These are phyloP conservation scores for Chalciporus chontae DNA, from an alignment of 768 basidiomycete genomes.

Conservation along the genomic window DNA sequence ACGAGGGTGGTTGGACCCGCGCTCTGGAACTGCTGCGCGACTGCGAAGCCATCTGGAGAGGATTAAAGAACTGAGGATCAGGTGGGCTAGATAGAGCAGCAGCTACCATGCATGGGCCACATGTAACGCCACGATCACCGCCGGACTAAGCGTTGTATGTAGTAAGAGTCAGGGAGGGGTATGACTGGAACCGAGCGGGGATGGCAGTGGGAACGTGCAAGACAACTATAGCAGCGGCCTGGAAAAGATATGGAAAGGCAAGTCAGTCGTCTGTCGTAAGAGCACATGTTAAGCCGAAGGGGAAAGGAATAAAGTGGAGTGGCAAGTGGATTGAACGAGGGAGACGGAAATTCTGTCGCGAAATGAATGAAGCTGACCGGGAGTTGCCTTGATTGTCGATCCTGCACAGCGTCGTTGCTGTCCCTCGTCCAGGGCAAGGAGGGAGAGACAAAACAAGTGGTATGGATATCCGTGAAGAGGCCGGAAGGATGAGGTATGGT, in stretches of 20 bases:
- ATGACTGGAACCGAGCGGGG: constrained; percentile 7
- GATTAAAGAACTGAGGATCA: constrained; percentile 37
- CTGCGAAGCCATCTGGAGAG: constrained; percentile 46
- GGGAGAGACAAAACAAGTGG: not conserved
- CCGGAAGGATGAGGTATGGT: not conserved
- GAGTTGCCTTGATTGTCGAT: constrained; percentile 21
- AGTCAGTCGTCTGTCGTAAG: constrained; percentile 14
- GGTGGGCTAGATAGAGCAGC: constrained; percentile 39
- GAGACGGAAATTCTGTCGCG: constrained; percentile 12
- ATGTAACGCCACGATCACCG: constrained; percentile 27
- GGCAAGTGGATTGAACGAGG: not conserved
- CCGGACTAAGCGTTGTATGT: constrained; percentile 12
- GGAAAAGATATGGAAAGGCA: constrained; percentile 13
- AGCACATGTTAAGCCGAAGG: constrained; percentile 10
- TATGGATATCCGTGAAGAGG: not conserved
- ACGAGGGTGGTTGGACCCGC: constrained; percentile 27
- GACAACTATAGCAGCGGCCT: constrained; percentile 11
- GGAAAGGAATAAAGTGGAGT: constrained; percentile 7
- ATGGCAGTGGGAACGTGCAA: constrained; percentile 20
- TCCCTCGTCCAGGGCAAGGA: not conserved
- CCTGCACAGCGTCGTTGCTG: constrained; percentile 6
- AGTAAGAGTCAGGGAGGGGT: constrained; percentile 12
- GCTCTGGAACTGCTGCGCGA: constrained; percentile 35
- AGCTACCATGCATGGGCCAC: constrained; percentile 42
- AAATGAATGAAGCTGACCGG: constrained; percentile 28